Percentiles rank a stretch among this genome's conserved stretches.
Evolutionary conservation across 768 basidiomycete genomes (phyloP).

Genomic region (Boletus barrowsii): DNA sequence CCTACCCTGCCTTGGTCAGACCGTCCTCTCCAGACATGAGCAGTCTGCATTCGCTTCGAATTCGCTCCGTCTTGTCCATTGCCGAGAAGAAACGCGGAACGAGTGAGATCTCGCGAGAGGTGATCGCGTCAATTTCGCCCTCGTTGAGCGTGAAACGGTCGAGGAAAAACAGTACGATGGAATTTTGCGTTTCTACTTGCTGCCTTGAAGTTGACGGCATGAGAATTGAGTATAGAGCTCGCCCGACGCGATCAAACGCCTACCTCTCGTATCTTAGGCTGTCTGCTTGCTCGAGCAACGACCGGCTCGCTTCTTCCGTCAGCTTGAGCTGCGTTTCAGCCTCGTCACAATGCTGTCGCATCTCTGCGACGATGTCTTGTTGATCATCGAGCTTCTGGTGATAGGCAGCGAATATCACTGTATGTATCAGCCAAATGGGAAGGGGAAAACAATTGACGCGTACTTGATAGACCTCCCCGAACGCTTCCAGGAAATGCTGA

Average conservation of each 20-base stretch:
- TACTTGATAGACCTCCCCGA: constrained; percentile 89
- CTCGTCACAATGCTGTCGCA: no score
- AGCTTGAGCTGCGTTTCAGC: no score
- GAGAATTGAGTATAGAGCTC: not conserved
- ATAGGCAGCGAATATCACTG: not conserved
- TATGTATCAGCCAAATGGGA: not conserved
- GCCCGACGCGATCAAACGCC: not conserved
- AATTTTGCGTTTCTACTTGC: constrained; percentile 65
- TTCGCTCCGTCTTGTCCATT: constrained; percentile 82
- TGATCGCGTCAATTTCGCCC: constrained; percentile 68
- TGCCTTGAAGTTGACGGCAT: constrained; percentile 41
- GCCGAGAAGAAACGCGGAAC: constrained; percentile 74
- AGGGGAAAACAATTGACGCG: constrained; percentile 24
- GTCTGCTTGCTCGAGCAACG: no score
- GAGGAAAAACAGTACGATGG: constrained; percentile 78
- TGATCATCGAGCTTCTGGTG: no score
- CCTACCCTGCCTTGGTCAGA: constrained; percentile 72
- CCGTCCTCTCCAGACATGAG: constrained; percentile 85
- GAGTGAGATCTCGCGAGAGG: constrained; percentile 75
- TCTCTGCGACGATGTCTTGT: no score
- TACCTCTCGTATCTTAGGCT: no score
- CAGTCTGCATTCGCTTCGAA: constrained; percentile 80
- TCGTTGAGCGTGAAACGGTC: constrained; percentile 79
- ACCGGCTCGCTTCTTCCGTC: no score
- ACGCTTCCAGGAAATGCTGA: constrained; percentile 74